Evolutionary conservation across 1,284 basidiomycete genomes (phyloP).

Genomic region (Inonotus obliquus): DNA sequence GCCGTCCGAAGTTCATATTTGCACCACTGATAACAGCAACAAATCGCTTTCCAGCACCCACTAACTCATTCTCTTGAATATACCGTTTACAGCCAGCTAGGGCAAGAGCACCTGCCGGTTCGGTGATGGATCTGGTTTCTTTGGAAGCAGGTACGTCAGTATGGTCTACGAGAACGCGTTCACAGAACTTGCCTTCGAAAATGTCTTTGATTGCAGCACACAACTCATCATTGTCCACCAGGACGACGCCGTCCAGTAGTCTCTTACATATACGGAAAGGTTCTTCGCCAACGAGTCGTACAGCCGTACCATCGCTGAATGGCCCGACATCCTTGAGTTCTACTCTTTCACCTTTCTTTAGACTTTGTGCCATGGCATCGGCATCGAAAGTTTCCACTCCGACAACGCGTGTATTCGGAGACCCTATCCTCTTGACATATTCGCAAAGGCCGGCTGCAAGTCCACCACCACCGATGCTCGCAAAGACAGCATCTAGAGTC

Average conservation of each 20-base stretch:
- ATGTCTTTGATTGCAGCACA: constrained; percentile 99
- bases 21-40: constrained; percentile 93
- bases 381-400: constrained; percentile 97
- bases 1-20: constrained; percentile 98
- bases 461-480: constrained; percentile 90
- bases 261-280: constrained; percentile 89
- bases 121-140: constrained; percentile 94
- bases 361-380: constrained; percentile 86
- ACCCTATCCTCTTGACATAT: constrained; percentile 93
- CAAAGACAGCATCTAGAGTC: constrained; percentile 83
- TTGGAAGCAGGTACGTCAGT: constrained; percentile 13
- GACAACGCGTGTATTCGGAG: constrained; percentile 76
- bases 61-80: constrained; percentile 75
- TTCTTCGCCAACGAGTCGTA: constrained; percentile 94
- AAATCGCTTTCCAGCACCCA: constrained; percentile 82
- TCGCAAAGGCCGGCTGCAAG: constrained; percentile 85
- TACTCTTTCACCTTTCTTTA: constrained; percentile 76
- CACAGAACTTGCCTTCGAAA: constrained; percentile 75
- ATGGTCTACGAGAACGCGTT: constrained; percentile 7
- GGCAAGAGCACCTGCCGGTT: constrained; percentile 94
- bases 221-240: constrained; percentile 93
- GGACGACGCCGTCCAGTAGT: constrained; percentile 81
- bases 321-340: constrained; percentile 89
- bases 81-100: constrained; percentile 92
- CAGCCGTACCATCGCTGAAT: constrained; percentile 98